A percentile compares a stretch with the other conserved stretches of the same genome.
Evolutionary conservation across 139 green algal genomes (phyloP).

Genomic region (Eudorina sp.): DNA sequence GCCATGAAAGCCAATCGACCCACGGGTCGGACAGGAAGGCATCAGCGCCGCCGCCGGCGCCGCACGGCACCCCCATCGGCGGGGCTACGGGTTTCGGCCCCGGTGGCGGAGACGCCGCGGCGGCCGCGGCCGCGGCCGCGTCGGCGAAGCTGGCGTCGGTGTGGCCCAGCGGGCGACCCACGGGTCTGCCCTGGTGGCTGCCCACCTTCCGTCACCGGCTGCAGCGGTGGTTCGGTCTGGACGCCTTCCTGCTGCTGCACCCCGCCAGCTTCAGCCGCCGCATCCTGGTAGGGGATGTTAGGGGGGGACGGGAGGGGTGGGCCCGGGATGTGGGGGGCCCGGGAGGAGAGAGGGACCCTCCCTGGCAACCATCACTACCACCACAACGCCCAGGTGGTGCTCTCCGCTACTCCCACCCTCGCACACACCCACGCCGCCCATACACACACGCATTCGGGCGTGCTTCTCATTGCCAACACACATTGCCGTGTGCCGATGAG

Average conservation of each 20-base stretch:
- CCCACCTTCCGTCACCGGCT: slow-evolving; percentile 66
- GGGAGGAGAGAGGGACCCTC: no score
- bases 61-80: neutral
- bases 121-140: neutral
- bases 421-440: no score
- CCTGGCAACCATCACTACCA: no score
- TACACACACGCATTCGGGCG: no score
- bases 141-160: neutral
- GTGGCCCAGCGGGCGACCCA: neutral
- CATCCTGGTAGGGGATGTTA: slow-evolving; percentile 58
- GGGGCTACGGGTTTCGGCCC: no score
- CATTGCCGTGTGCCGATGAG: no score
- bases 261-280: slow-evolving; percentile 79
- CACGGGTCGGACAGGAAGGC: neutral
- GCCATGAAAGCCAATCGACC: neutral
- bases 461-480: no score
- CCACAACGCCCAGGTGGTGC: no score
- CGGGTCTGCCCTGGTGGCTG: slow-evolving; percentile 49
- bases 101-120: no score
- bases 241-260: slow-evolving; percentile 74
- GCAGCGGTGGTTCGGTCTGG: slow-evolving; percentile 83
- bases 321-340: no score
- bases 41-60: neutral
- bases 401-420: no score
- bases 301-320: neutral